Conservation (phyloP, 805 yeast species). For the Zygosaccharomyces kombuchaensis region DNA sequence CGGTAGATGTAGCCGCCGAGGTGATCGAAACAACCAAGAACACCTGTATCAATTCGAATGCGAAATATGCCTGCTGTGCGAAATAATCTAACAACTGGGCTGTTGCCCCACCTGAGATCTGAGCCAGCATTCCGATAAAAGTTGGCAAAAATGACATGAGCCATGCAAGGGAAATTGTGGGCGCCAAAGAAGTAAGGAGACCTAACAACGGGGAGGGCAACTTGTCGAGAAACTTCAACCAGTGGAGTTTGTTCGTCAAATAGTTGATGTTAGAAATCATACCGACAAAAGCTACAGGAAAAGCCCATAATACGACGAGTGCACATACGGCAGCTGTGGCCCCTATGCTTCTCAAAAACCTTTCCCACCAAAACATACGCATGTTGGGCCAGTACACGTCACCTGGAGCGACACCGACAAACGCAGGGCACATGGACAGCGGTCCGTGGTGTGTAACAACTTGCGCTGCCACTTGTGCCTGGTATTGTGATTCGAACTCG, state of each 20-base stretch:
- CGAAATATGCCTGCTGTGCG: slow-evolving; percentile 66
- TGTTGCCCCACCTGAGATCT: slow-evolving; percentile 54
- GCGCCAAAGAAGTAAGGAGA: slow-evolving; percentile 62
- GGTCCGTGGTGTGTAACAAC: slow-evolving; percentile 62
- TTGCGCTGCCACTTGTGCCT: slow-evolving; percentile 70
- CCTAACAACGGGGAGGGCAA: slow-evolving; percentile 56
- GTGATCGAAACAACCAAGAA: slow-evolving; percentile 67
- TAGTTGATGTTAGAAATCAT: slow-evolving; percentile 62
- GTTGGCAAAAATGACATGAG: slow-evolving; percentile 66
- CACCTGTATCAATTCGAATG: slow-evolving; percentile 65
- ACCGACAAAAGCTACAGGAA: slow-evolving; percentile 79
- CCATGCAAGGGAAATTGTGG: slow-evolving; percentile 59
- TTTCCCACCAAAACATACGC: slow-evolving; percentile 80
- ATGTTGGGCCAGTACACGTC: slow-evolving; percentile 68
- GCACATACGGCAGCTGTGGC: slow-evolving; percentile 54
- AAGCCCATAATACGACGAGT: slow-evolving; percentile 62
- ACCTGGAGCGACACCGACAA: slow-evolving; percentile 57
- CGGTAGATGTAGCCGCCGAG: slow-evolving; percentile 67
- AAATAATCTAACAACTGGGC: slow-evolving; percentile 54
- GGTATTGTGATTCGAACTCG: slow-evolving; percentile 71
- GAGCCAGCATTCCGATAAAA: slow-evolving; percentile 60
- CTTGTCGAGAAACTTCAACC: slow-evolving; percentile 52
- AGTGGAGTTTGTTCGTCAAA: slow-evolving; percentile 52
- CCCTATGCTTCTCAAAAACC: slow-evolving; percentile 48
- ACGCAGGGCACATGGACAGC: slow-evolving; percentile 54